Evolutionary conservation across 306 rosid species (phyloP), one percentile per base, ranked within the genome.

Genomic region (Biancaea sappan): DNA sequence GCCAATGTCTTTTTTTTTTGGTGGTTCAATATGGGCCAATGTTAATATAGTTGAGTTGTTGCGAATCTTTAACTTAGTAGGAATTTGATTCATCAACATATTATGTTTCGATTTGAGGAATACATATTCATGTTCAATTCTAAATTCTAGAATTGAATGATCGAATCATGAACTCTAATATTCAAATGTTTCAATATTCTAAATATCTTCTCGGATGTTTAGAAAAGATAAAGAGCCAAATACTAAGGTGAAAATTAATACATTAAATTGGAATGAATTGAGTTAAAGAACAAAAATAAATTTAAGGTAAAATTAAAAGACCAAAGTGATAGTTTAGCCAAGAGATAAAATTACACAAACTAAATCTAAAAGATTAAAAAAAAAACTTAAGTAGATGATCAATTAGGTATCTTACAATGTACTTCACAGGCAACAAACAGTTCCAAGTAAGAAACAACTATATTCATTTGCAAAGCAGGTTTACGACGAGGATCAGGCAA

Each of bases 401-500:
- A 66, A 67, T 62, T 37, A 76, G 69, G 62, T 35, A 69, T 52
- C 66, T 40, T 56, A 37, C 8, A 58, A 70, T 18, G 69, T 69
- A 72, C 61, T 21, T 31, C 29, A 73, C 43, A 64, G 72, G 54
- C 19, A 77, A 48, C 7, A 63, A 77, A 48, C 7, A 63, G 40
- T 59, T 76, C 65, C 80, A 76, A 58, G 71, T 18, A 35, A 47
- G 44, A 77, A 69, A 10, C 73, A 48, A 40, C 22, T 48, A 50
- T 59, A 19, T 46, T 48, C 32, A 48, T 15, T 41, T 73, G 76
- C 76, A 73, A 69, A 50, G 53, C 78, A 80, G 38, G 62, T 41
- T 72, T 69, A 62, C 48, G 41, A 62, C 40, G 74, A 76, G 65
- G 61, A 77, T 73, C 77, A 77, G 34, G 31, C 81, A 84, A 64